These are phyloP conservation scores for Rachicladosporium sp. DNA, from an alignment of 2,329 filamentous ascomycete species.

Conservation along the genomic window DNA sequence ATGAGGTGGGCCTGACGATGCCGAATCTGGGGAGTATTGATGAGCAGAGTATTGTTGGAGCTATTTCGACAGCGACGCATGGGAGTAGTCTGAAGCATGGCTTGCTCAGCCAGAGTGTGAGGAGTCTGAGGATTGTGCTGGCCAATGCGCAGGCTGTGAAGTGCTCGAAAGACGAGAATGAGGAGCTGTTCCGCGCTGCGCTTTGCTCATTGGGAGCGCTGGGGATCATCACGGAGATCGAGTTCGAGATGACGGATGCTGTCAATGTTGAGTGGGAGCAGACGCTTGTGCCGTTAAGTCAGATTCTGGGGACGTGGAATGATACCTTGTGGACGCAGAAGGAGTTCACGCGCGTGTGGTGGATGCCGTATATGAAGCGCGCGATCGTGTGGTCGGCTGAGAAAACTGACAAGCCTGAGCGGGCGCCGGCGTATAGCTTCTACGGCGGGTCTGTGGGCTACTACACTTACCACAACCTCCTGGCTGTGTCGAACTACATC, in stretches of 20 bases:
- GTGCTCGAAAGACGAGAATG: slow-evolving; percentile 56
- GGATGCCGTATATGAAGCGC: slow-evolving; percentile 83
- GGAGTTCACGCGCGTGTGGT: slow-evolving; percentile 93
- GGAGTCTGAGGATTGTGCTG: slow-evolving; percentile 65
- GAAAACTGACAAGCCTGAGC: slow-evolving; percentile 52
- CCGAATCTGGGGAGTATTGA: slow-evolving; percentile 92
- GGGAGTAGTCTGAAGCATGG: slow-evolving; percentile 78
- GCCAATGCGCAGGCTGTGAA: slow-evolving; percentile 62
- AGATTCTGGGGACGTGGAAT: slow-evolving; percentile 61
- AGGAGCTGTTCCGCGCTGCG: slow-evolving; percentile 76
- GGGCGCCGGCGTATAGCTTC: slow-evolving; percentile 54
- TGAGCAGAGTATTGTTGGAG: slow-evolving; percentile 82
- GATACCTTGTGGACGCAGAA: slow-evolving; percentile 65
- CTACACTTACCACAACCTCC: slow-evolving; percentile 81
- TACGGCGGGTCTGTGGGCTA: slow-evolving; percentile 76
- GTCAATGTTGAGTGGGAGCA: slow-evolving; percentile 85
- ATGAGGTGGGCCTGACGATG: slow-evolving; percentile 66
- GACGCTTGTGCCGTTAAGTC: slow-evolving; percentile 56
- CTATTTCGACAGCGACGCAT: slow-evolving; percentile 86
- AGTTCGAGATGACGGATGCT: slow-evolving; percentile 65
- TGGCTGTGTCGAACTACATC: slow-evolving; percentile 65
- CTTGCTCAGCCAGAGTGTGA: slow-evolving; percentile 66
- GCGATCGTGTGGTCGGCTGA: slow-evolving; percentile 86
- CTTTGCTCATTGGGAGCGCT: slow-evolving; percentile 79
- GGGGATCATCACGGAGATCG: slow-evolving; percentile 82